Conservation (phyloP, 768 basidiomycete species). For the Hysterangium stoloniferum region DNA sequence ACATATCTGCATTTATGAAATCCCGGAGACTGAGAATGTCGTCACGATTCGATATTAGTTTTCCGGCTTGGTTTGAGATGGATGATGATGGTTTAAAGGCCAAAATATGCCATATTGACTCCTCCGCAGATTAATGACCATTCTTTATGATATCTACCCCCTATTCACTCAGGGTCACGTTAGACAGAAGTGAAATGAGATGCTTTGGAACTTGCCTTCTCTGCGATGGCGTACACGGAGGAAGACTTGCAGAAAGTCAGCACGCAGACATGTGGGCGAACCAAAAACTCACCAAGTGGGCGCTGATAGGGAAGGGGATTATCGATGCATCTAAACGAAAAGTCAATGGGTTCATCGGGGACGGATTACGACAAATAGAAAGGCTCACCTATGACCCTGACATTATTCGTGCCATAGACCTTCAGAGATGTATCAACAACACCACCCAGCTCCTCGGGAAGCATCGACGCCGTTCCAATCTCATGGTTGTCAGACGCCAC, state of each 20-base stretch:
- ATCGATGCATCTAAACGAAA: not conserved
- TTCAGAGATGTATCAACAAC: constrained; percentile 18
- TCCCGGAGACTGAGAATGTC: too few species aligned
- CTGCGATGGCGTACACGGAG: constrained; percentile 14
- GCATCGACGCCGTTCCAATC: constrained; percentile 15
- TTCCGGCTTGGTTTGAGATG: too few species aligned
- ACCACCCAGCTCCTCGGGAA: constrained; percentile 16
- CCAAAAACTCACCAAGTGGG: not conserved
- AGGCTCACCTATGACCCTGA: constrained; percentile 18
- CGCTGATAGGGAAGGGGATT: constrained; percentile 3
- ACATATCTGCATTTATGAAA: too few species aligned
- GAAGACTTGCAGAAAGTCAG: not conserved
- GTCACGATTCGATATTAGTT: too few species aligned
- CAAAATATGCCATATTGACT: too few species aligned
- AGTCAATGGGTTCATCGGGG: not conserved
- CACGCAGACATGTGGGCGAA: not conserved
- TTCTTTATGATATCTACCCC: constrained; percentile 10
- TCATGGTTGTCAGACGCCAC: constrained; percentile 21
- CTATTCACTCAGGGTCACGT: not conserved
- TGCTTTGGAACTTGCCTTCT: not conserved
- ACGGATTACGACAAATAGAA: not conserved
- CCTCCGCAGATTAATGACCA: constrained; percentile 3
- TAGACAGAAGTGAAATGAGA: not conserved
- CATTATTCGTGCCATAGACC: constrained; percentile 23
- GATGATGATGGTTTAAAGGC: too few species aligned